Conservation (phyloP, 2,329 filamentous ascomycete species). For the Ramichloridium luteum region DNA sequence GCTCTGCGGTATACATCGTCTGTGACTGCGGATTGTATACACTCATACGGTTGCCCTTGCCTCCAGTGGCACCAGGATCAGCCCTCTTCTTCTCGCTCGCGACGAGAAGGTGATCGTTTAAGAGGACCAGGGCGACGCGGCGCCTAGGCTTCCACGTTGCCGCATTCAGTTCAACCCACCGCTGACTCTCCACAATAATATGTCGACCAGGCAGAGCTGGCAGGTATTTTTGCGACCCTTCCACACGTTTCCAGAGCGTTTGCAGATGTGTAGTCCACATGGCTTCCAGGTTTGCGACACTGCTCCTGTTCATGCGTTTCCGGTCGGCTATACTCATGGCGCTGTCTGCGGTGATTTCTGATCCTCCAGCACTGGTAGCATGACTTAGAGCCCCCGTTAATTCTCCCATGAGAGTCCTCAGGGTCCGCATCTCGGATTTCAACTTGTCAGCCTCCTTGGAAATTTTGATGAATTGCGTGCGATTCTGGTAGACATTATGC, state of each 20-base stretch:
- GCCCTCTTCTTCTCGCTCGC: conserved; percentile 84
- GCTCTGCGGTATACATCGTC: conserved; percentile 73
- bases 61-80: conserved; percentile 11
- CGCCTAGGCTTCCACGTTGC: conserved; percentile 90
- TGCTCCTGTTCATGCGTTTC: conserved; percentile 69
- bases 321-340: conserved; percentile 29
- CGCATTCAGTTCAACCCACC: conserved; percentile 94
- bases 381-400: conserved; percentile 47
- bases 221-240: conserved; percentile 92
- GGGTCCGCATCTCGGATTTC: conserved; percentile 85
- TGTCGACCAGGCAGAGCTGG: conserved; percentile 85
- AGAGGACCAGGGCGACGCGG: conserved; percentile 77
- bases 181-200: conserved; percentile 80
- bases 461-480: conserved; percentile 97
- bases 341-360: conserved; percentile 26
- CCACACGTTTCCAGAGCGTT: conserved; percentile 90
- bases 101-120: conserved; percentile 89
- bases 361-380: conserved; percentile 31
- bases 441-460: conserved; percentile 98
- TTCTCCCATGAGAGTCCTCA: conserved; percentile 84
- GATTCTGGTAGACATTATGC: conserved; percentile 92
- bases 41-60: conserved; percentile 19
- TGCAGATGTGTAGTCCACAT: conserved; percentile 58
- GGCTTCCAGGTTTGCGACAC: conserved; percentile 62
- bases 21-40: conserved; percentile 32